Base-by-base conservation (phyloP, 345 rosid species). In the Abelmoschus esculentus region DNA sequence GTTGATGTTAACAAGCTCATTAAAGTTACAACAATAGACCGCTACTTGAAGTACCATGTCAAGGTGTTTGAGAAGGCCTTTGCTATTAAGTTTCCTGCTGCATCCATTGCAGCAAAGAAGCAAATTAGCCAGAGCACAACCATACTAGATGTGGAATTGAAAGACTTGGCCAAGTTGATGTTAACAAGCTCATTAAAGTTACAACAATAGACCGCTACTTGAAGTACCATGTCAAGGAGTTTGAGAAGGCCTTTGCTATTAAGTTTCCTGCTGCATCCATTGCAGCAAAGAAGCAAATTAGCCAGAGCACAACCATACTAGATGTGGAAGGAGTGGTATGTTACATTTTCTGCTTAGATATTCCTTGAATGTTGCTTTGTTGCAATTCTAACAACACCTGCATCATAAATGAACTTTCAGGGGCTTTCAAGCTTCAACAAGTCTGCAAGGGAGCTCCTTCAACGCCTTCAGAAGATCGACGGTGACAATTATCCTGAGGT, bases 401-500 rank as follows among this genome's bases (percentile, higher is more conserved):
- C 55, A 22, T 17, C 53, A 14, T 15, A 12, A 13, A 64, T 72
- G 57, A 69, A 77, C 46, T 56, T 28, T 56, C 74, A 93, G 98
- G 98, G 98, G 18, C 86, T 93, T 13, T 91, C 85, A 73, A 89
- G 79, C 80, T 89, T 93, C 84, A 89, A 73, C 70, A 93, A 89
- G 79, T 76, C 84, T 49, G 97, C 98, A 3, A 83, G 98, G 77
- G 98, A 93, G 13, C 85, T 93, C 17, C 76, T 93, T 66, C 72
- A 78, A 70, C 84, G 86, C 69, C 79, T 93, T 77, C 92, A 88
- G 71, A 88, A 86, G 85, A 83, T 89, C 28, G 98, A 93, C 59
- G 87, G 89, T 15, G 92, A 93, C 73, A 91, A 93, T 70, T 93
- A 91, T 71, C 98, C 98, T 2, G 98, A 93, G 91, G 98, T 88